Evolutionary conservation across 148 eudicot genomes (phyloP), one percentile per base, ranked within the genome.

Genomic region (Camellia sinensis): DNA sequence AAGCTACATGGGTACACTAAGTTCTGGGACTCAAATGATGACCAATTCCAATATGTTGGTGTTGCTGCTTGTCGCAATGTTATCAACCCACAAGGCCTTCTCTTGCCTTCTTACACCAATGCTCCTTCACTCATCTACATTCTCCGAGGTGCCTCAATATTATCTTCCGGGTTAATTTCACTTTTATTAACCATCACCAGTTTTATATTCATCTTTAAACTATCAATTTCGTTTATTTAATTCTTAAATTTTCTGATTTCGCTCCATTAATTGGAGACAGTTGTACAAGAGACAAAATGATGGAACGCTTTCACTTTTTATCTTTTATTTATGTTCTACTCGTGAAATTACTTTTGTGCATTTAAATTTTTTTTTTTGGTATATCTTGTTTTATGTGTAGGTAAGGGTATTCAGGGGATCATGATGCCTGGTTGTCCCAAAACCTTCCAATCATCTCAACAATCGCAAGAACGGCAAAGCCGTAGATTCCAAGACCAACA

Each of bases 361-460:
- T 1, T 65, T 11, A 6, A 0, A 17, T 17, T 11, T 6, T 2
- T 5, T 43, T 69, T 19, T 18, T 69, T 5, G 5, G 29, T 1
- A 7, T n/a, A 7, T 44, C 18, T 43, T 3, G 4, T n/a, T 17
- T 2, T 62, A 44, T 3, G 3, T 85, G 46, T 82, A 95, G 98
- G 98, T 18, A 83, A 82, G 71, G 98, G 98, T 12, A 78, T 88
- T 17, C 46, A 48, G 0, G 97, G 97, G 14, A 43, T 87, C 19
- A 7, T 87, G 88, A 14, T 89, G 6, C 92, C 97, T 3, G 98
- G 98, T 4, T 93, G 98, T 75, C 89, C 94, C 0, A 94, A 93
- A 73, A 90, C 93, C 0, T 95, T 60, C 78, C 92, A 95, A 54
- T 88, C 96, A 18, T 62, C 90, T 11, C 86, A 77, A 70, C 75